Evolutionary conservation across 2,329 filamentous ascomycete genomes (phyloP), one percentile per base, ranked within the genome.

Genomic region (Orbilia brochopaga): DNA sequence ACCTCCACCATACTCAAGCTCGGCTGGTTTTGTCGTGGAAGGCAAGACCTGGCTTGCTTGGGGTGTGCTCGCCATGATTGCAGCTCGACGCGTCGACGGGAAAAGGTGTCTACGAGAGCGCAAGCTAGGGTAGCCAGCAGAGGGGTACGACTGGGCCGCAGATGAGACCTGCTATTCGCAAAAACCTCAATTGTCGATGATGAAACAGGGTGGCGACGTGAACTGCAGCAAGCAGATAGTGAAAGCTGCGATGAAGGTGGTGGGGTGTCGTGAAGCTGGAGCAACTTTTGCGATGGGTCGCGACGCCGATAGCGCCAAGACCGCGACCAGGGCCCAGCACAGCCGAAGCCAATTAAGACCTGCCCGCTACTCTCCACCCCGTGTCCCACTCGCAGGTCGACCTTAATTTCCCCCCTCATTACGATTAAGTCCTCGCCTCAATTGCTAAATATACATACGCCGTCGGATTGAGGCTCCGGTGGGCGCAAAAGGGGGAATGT

Each of bases 1-100:
- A 73, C 69, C 69, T 67, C 69, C 69, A 57, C 69, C 69, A 21
- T 73, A 73, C 32, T 73, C 69, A 8, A 73, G 57, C 37, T 73
- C 69, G 17, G 69, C 61, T 11, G 69, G 69, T 35, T 73, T 73
- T n/a, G 61, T 66, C 21, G 69, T 73, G 30, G 69, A 57, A 11
- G 69, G 63, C 27, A 73, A 40, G n/a, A 73, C 57, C 50, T 66
- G 56, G 37, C 56, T 32, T 46, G 50, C 52, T 30, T 73, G 69
- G 13, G 69, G 69, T 55, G 69, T 73, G 62, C 69, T 73, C 56
- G 69, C 69, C 69, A 73, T 73, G 27, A 23, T 61, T 52, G 42
- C n/a, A 5, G 37, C 44, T 30, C 60, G 67, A 72, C 67, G 67
- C 67, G 67, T 72, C 60, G 59, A 57, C 37, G 13, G 56, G 44